Percentiles rank a stretch among this genome's conserved stretches.
phyloP scores from a whole-genome alignment of 306 rosid genomes.

The Arachis stenosperma region DNA sequence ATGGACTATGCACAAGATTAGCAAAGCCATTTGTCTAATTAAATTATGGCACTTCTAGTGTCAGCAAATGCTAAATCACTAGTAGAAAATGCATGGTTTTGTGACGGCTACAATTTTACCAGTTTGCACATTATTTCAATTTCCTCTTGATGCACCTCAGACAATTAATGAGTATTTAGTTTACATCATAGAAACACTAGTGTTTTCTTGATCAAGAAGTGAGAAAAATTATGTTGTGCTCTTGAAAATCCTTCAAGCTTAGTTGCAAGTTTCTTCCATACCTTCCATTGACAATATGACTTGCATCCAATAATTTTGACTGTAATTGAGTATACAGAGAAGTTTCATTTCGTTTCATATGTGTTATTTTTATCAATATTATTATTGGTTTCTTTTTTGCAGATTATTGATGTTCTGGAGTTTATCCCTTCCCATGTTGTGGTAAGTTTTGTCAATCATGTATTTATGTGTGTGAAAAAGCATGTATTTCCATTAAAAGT shows the following conservation, averaged over 20 bases:
- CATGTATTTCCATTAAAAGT: conserved; percentile 19
- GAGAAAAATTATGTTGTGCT: background rate
- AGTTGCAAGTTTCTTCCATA: background rate
- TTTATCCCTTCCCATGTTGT: conserved; percentile 91
- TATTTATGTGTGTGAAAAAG: conserved; percentile 18
- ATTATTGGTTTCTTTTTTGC: conserved; percentile 43
- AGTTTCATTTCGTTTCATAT: conserved; percentile 25
- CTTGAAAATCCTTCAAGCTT: conserved; percentile 6
- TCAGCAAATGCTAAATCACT: conserved; percentile 1
- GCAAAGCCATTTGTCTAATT: conserved; percentile 24
- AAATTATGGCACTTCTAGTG: conserved; percentile 13
- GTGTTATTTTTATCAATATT: conserved; percentile 24
- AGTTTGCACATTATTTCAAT: conserved; percentile 2
- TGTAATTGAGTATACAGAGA: background rate
- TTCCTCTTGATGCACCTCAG: conserved; percentile 12
- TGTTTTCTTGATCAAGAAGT: conserved; percentile 21
- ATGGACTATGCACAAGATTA: conserved; percentile 2
- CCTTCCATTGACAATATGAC: conserved; percentile 7
- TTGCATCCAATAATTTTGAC: conserved; percentile 9
- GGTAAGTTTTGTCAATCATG: conserved; percentile 58
- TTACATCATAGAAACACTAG: conserved; percentile 1
- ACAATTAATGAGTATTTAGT: conserved; percentile 11
- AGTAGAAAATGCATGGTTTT: background rate
- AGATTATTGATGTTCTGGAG: conserved; percentile 93
- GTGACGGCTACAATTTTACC: conserved; percentile 20